phyloP scores from a whole-genome alignment of 129 eudicot genomes.

The Tanacetum coccineum region DNA sequence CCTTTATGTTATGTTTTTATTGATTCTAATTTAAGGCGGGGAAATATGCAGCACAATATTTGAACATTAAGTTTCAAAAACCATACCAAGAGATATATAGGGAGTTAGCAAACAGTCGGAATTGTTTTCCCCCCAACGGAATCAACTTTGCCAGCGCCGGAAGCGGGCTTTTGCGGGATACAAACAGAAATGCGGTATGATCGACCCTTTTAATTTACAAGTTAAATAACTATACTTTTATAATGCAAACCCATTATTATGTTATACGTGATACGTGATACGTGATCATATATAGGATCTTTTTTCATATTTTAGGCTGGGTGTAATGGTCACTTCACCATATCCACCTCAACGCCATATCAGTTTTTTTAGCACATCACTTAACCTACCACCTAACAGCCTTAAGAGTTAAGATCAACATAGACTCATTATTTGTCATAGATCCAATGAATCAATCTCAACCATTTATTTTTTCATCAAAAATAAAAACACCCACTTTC shows the following conservation, averaged over 20 bases:
- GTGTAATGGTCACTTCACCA: no score
- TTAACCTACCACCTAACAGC: no score
- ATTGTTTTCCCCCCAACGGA: conserved; percentile 51
- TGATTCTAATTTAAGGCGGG: background rate
- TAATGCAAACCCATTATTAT: background rate
- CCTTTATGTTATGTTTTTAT: background rate
- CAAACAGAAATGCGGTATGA: conserved; percentile 33
- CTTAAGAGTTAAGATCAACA: no score
- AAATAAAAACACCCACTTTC: no score
- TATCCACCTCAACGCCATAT: no score
- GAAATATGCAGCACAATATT: conserved; percentile 46
- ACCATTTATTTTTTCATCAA: no score
- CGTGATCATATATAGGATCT: no score
- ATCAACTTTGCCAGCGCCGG: conserved; percentile 83
- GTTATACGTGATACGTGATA: no score
- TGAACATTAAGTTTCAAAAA: conserved; percentile 50
- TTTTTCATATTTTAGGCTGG: no score
- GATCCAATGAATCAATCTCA: no score
- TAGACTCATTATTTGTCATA: no score
- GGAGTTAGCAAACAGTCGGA: conserved; percentile 28
- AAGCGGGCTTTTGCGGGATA: conserved; percentile 60
- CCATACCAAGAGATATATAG: conserved; percentile 48
- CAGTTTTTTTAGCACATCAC: no score
- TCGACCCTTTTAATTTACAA: background rate
- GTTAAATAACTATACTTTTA: background rate